phyloP scores from a whole-genome alignment of 345 rosid genomes.

The sweet orange (Citrus sinensis) region DVS_A1.0 CM039163.1:13957001-13957500 shows the following conservation, averaged over 20 bases:
- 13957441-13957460: background rate
- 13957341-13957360: background rate
- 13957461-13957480: slow-evolving; percentile 39
- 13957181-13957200: background rate
- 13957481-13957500: slow-evolving; percentile 82
- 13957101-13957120: background rate
- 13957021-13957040: background rate
- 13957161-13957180: background rate
- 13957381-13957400: background rate
- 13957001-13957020: background rate
- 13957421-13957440: background rate
- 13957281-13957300: background rate
- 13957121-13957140: background rate
- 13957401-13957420: background rate
- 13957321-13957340: background rate
- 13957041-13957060: background rate
- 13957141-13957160: background rate
- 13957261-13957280: background rate
- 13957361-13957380: background rate
- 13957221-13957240: background rate
- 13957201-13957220: background rate
- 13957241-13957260: background rate
- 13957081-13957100: background rate
- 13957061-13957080: background rate
- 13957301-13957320: background rate